Conservation (phyloP, 495 filamentous ascomycete genomes). For the Corynascus novoguineensis region DNA sequence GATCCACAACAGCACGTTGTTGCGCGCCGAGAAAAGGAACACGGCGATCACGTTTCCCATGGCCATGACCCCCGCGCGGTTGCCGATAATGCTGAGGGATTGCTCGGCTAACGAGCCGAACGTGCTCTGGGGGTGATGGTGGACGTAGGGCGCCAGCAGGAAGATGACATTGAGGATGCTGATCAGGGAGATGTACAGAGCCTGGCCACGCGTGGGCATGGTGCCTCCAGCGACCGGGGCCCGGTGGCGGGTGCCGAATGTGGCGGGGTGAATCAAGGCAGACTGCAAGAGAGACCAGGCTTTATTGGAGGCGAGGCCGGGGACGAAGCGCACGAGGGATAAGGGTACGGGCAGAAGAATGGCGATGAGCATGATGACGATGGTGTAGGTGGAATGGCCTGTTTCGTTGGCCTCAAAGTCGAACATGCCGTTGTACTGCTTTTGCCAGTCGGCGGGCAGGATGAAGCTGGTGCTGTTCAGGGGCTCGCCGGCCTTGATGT, state of each 20-base stretch:
- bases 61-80: constrained; percentile 38
- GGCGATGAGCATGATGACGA: constrained; percentile 17
- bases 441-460: constrained; percentile 18
- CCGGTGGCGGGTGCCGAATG: constrained; percentile 25
- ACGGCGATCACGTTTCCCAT: constrained; percentile 31
- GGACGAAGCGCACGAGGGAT: constrained; percentile 16
- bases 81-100: constrained; percentile 22
- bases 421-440: constrained; percentile 20
- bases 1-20: constrained; percentile 42
- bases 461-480: constrained; percentile 21
- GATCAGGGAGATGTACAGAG: constrained; percentile 30
- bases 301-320: neutral
- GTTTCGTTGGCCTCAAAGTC: constrained; percentile 21
- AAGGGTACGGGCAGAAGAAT: constrained; percentile 17
- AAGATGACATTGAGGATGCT: constrained; percentile 35
- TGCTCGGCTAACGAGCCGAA: constrained; percentile 13
- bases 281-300: constrained; percentile 8
- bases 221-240: constrained; percentile 14
- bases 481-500: constrained; percentile 15
- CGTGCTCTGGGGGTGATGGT: constrained; percentile 19
- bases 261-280: constrained; percentile 23
- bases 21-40: constrained; percentile 37
- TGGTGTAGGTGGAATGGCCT: constrained; percentile 17
- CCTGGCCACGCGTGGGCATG: constrained; percentile 33
- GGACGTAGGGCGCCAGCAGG: constrained; percentile 17